phyloP scores from a whole-genome alignment of 2,329 filamentous ascomycete species.

The Helicocarpus griseus region DNA sequence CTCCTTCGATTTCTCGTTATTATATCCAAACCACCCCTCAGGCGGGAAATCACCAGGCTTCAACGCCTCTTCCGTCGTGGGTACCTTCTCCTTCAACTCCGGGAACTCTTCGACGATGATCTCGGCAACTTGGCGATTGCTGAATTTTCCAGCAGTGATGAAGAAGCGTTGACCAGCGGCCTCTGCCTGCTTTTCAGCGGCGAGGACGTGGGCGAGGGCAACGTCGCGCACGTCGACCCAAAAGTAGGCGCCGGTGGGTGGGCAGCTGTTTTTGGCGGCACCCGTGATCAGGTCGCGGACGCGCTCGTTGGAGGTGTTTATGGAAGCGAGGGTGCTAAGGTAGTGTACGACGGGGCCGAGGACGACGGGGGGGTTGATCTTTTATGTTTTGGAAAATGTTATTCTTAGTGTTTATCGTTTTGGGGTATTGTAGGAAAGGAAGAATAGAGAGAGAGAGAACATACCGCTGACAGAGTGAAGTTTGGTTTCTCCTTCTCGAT shows the following conservation, averaged over 20 bases:
- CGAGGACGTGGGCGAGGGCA: constrained; percentile 39
- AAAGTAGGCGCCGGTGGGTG: constrained; percentile 48
- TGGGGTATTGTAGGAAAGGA: not conserved
- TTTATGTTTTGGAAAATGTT: not conserved
- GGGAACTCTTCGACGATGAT: constrained; percentile 35
- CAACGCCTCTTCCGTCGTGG: constrained; percentile 24
- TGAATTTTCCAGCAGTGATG: constrained; percentile 30
- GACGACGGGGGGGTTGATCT: constrained; percentile 48
- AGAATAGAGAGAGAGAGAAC: not conserved
- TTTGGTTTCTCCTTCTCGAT: constrained; percentile 45
- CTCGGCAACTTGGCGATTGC: constrained; percentile 34
- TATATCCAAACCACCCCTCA: constrained; percentile 21
- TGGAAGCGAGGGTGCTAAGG: constrained; percentile 49
- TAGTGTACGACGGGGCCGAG: constrained; percentile 57
- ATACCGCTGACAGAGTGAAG: constrained; percentile 52
- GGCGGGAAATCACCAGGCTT: constrained; percentile 20
- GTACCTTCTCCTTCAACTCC: constrained; percentile 32
- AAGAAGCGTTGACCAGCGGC: constrained; percentile 40
- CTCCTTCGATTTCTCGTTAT: constrained; percentile 33
- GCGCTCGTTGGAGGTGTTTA: constrained; percentile 66
- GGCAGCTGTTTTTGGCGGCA: constrained; percentile 45
- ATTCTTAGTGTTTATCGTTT: not conserved
- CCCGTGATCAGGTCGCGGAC: constrained; percentile 56
- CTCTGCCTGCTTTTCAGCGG: constrained; percentile 34
- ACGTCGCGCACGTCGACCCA: constrained; percentile 47